Percentiles rank a stretch among this genome's conserved stretches.
Evolutionary conservation across 225 moss, liverwort and hornwort species (phyloP).

Genomic region (Bryum argenteum): DNA sequence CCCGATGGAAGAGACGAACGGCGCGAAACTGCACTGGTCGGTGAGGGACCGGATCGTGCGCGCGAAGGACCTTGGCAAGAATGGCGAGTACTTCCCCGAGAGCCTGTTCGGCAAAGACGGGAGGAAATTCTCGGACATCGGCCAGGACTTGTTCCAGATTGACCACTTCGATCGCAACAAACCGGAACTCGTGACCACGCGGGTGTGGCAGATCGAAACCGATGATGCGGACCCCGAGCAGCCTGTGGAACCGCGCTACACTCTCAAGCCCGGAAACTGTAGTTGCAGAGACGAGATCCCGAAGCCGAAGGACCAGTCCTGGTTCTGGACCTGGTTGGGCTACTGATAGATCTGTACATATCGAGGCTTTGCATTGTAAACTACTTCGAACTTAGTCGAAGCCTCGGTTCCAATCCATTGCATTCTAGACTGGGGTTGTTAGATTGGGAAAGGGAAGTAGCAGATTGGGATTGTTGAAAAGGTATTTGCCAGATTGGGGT

Average conservation of each 20-base stretch:
- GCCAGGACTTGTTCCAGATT: neutral
- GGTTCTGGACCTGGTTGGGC: neutral
- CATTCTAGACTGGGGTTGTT: too few species aligned
- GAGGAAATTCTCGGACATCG: neutral
- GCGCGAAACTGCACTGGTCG: constrained; percentile 22
- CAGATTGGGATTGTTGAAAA: too few species aligned
- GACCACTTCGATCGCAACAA: neutral
- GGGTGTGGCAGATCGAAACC: constrained; percentile 5
- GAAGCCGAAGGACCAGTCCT: rapidly evolving
- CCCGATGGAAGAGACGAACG: neutral
- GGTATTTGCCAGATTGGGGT: too few species aligned
- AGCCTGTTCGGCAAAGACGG: neutral
- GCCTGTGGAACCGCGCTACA: neutral
- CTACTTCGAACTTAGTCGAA: too few species aligned
- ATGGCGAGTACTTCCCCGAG: rapidly evolving
- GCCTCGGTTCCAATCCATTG: too few species aligned
- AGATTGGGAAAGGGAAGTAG: too few species aligned
- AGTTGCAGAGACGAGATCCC: rapidly evolving
- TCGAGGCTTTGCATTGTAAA: neutral
- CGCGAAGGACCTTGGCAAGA: neutral
- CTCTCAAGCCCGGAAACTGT: rapidly evolving
- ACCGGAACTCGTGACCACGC: neutral
- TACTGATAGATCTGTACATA: neutral
- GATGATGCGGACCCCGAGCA: neutral
- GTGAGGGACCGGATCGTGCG: constrained; percentile 3